phyloP scores from a whole-genome alignment of 257 asterid species.

The Handroanthus guayacan region DNA sequence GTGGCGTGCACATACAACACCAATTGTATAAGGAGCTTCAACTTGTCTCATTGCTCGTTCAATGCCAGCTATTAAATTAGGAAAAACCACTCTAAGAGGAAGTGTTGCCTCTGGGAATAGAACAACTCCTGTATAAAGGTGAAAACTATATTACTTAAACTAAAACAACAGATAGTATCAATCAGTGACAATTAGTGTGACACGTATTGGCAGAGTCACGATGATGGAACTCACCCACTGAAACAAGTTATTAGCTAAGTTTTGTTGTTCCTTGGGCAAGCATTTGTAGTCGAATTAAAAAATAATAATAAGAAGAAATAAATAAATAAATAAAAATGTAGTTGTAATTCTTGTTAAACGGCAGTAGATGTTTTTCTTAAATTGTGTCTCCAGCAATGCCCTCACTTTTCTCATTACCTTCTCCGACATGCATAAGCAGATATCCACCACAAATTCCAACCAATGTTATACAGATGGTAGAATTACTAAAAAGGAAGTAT shows the following conservation, averaged over 20 bases:
- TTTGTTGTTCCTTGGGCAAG: neutral
- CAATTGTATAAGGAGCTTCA: conserved; percentile 83
- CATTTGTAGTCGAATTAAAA: neutral
- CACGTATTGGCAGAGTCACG: neutral
- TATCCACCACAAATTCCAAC: neutral
- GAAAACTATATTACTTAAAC: conserved; percentile 23
- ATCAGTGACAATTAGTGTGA: neutral
- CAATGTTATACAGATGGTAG: neutral
- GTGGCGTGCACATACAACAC: conserved; percentile 68
- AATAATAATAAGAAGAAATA: too few species aligned
- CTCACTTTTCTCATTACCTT: neutral
- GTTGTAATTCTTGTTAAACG: neutral
- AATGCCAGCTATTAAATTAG: conserved; percentile 78
- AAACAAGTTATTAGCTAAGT: neutral
- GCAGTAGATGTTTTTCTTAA: neutral
- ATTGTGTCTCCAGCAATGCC: neutral
- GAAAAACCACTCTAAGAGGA: conserved; percentile 85
- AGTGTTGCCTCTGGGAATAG: conserved; percentile 96
- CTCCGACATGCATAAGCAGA: neutral
- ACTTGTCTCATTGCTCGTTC: conserved; percentile 80
- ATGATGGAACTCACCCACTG: neutral
- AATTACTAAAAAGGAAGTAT: too few species aligned
- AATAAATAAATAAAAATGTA: too few species aligned
- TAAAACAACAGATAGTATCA: conserved; percentile 5
- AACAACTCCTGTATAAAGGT: conserved; percentile 77